These are phyloP conservation scores for Penicillium waksmanii DNA, from an alignment of 495 filamentous ascomycete species.

Conservation along the genomic window DNA sequence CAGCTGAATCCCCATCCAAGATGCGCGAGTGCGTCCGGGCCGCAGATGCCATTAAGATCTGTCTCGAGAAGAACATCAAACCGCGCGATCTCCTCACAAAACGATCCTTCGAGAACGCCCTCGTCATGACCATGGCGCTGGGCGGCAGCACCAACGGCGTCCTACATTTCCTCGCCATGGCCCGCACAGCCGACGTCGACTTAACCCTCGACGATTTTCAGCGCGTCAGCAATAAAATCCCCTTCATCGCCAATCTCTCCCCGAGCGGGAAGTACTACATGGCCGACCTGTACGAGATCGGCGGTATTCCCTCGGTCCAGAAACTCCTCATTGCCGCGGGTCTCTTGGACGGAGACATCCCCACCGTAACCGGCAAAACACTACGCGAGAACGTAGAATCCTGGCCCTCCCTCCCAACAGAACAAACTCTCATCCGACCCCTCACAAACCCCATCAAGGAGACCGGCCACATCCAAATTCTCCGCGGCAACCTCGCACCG, in stretches of 20 bases:
- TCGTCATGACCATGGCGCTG: slow-evolving; percentile 90
- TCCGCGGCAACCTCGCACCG: slow-evolving; percentile 88
- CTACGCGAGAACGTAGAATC: slow-evolving; percentile 84
- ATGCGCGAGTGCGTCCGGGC: slow-evolving; percentile 88
- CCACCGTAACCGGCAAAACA: slow-evolving; percentile 91
- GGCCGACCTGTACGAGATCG: slow-evolving; percentile 94
- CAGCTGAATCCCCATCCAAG: slow-evolving; percentile 86
- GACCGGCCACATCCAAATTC: slow-evolving; percentile 87
- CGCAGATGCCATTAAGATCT: slow-evolving; percentile 81
- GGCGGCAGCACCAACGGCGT: slow-evolving; percentile 93
- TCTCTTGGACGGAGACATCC: slow-evolving; percentile 80
- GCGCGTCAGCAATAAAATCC: slow-evolving; percentile 84
- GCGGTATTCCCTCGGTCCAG: slow-evolving; percentile 87
- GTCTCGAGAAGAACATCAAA: slow-evolving; percentile 85
- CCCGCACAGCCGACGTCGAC: slow-evolving; percentile 81
- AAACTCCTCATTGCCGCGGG: slow-evolving; percentile 86
- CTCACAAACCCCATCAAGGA: slow-evolving; percentile 83
- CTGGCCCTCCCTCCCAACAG: slow-evolving; percentile 77
- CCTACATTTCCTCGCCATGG: slow-evolving; percentile 94
- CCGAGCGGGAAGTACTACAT: slow-evolving; percentile 88
- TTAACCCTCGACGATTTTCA: slow-evolving; percentile 88
- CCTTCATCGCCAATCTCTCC: slow-evolving; percentile 91
- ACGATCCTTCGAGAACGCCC: slow-evolving; percentile 87
- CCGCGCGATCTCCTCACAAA: slow-evolving; percentile 85
- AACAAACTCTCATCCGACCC: slow-evolving; percentile 84